phyloP scores from a whole-genome alignment of 129 eudicot species.

The Kitagawia praeruptora region DNA sequence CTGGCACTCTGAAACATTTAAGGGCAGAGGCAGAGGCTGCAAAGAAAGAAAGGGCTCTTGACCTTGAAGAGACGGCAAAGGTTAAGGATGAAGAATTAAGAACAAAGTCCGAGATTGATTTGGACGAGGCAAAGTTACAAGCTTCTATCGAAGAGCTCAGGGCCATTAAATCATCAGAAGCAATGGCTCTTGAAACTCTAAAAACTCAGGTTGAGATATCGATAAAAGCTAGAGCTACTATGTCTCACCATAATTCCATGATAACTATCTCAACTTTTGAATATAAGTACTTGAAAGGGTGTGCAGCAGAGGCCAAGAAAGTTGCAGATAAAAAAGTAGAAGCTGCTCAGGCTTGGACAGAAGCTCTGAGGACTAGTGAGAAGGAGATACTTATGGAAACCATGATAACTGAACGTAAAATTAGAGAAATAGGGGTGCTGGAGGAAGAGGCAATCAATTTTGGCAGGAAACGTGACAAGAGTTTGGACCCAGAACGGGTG shows the following conservation, averaged over 20 bases:
- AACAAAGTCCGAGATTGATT: slow-evolving; percentile 32
- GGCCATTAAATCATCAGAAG: slow-evolving; percentile 50
- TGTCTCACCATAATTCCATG: slow-evolving; percentile 30
- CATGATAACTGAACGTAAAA: slow-evolving; percentile 24
- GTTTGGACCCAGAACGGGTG: slow-evolving; percentile 12
- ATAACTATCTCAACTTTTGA: slow-evolving; percentile 58
- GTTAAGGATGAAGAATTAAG: slow-evolving; percentile 30
- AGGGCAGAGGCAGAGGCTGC: slow-evolving; percentile 38
- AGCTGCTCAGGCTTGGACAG: slow-evolving; percentile 81
- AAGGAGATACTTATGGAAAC: slow-evolving; percentile 44
- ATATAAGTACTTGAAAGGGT: slow-evolving; percentile 53
- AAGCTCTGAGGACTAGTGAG: slow-evolving; percentile 67
- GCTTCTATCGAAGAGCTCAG: slow-evolving; percentile 45
- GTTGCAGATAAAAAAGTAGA: slow-evolving; percentile 71
- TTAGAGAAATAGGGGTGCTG: slow-evolving; percentile 1
- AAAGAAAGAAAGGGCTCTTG: slow-evolving; percentile 30
- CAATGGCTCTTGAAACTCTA: slow-evolving; percentile 39
- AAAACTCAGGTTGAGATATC: slow-evolving; percentile 31
- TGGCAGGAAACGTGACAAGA: slow-evolving; percentile 13
- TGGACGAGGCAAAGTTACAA: slow-evolving; percentile 42
- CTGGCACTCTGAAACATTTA: slow-evolving; percentile 32
- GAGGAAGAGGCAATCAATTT: slow-evolving; percentile 11
- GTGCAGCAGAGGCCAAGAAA: slow-evolving; percentile 49
- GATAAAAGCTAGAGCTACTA: slow-evolving; percentile 37
- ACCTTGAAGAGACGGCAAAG: slow-evolving; percentile 35